Evolutionary conservation across 331 rosid genomes (phyloP), one percentile per base, ranked within the genome.

Genomic region (Cucumis variabilis): DNA sequence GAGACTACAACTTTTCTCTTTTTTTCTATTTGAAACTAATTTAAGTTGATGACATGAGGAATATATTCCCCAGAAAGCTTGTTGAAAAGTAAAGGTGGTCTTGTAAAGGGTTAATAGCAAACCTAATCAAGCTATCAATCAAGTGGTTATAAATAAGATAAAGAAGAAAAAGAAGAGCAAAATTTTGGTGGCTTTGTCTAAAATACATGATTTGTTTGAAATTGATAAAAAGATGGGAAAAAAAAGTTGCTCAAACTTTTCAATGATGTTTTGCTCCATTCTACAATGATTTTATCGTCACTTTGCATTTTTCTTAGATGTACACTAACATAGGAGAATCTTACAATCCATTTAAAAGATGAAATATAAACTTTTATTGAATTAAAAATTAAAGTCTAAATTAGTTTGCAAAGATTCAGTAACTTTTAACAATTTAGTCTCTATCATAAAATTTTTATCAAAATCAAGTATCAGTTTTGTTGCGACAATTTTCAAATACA

Each of bases 171-270:
- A 8, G 63, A 14, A 44, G 60, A 21, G 19, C 58, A 75, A 75
- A 75, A 44, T 44, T 50, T 74, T 41, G 28, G 62, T 46, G 37
- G 37, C 23, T 73, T 76, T 6, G 33, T 76, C 82, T 48, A 76
- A 76, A 74, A 11, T 41, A 21, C 27, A 74, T 74, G 81, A 74
- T 74, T 74, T 4, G 51, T 44, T 41, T 44, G 30, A 74, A 74
- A 41, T 20, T 11, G 28, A 58, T 74, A 27, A 41, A 74, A 8
- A 41, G 44, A 74, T 74, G 58, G 19, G 58, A 44, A 74, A 20
- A 74, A 74, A 74, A 74, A 44, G 27, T 41, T 74, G 81, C 81
- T 44, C 58, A 41, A 41, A 73, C 80, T 21, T 73, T 73, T 73
- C n/a, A 20, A 74, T 74, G 15, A 72, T 33, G 25, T 72, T 72